Evolutionary conservation across 371 early-diverging fungal genomes (phyloP), one percentile per base, ranked within the genome.

Genomic region (Mycotypha africana): DNA sequence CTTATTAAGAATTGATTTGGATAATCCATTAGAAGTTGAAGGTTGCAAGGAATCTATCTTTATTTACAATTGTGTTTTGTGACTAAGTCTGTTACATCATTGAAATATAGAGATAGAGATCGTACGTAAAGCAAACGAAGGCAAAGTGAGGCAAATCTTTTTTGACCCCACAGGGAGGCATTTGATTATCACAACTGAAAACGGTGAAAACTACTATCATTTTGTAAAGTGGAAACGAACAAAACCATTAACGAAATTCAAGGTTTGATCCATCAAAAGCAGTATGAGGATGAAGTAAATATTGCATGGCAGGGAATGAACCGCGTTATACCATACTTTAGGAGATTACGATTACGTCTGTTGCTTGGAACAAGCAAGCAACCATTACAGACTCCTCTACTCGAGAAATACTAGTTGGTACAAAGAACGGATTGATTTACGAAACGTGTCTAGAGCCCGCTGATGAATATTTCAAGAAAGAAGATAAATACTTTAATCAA

Each of bases 81-180:
- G 4, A 33, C 15, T 33, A 5, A 33, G 4, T 11, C n/a, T 33
- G 4, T 11, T 28, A 28, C 6, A 28, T 8, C n/a, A 28, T 8
- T 12, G 12, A 28, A 28, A 28, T 24, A 28, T 48, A 90, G 92
- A 92, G 41, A 81, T 90, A 51, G 91, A 88, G 38, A 71, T 91
- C 19, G 72, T 81, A 15, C 73, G 83, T 25, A 82, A 78, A 47
- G 68, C 78, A 19, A 70, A 71, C 16, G 79, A 76, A 43, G 81
- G 85, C 30, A 73, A 66, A 33, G 79, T 89, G 2, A 74, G 78
- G 45, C 79, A 74, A 41, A 68, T 85, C 38, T 92, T 91, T 58
- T 73, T 91, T 49, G 92, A 92, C 58, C 93, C 92, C 4, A 83
- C 86, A 1, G 95, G 92, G 12, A 78, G 87, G 36, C 95, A 94